phyloP scores from a whole-genome alignment of 2,329 filamentous ascomycete genomes.

The Rhytidhysteron rufulum region DNA sequence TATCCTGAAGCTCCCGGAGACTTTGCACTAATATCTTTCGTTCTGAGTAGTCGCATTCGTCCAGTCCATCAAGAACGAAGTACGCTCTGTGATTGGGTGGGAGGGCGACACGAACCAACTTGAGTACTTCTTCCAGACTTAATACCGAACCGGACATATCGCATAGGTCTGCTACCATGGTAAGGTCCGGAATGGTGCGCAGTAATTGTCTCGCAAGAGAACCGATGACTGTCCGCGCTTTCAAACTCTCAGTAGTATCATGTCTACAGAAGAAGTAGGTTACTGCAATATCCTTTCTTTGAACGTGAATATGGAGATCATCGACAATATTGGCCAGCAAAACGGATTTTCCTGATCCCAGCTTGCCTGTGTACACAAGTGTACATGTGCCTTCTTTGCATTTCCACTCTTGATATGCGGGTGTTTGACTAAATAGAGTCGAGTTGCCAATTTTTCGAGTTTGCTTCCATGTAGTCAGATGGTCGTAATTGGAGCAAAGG shows the following conservation, averaged over 20 bases:
- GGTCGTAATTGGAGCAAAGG: slow-evolving; percentile 40
- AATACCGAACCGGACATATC: slow-evolving; percentile 2
- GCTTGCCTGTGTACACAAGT: slow-evolving; percentile 36
- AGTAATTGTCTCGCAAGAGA: slow-evolving; percentile 36
- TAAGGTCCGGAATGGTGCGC: slow-evolving; percentile 17
- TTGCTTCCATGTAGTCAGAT: slow-evolving; percentile 41
- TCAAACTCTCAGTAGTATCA: slow-evolving; percentile 18
- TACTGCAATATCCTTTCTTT: slow-evolving; percentile 5
- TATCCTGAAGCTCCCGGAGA: slow-evolving; percentile 18
- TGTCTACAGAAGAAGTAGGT: slow-evolving; percentile 27
- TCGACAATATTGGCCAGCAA: slow-evolving; percentile 42
- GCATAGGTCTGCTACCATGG: slow-evolving; percentile 4
- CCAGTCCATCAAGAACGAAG: slow-evolving; percentile 33
- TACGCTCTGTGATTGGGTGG: slow-evolving; percentile 17
- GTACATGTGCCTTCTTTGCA: slow-evolving; percentile 17
- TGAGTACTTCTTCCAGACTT: slow-evolving; percentile 14
- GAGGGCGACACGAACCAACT: slow-evolving; percentile 16
- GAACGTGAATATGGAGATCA: slow-evolving; percentile 12
- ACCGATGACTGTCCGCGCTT: slow-evolving; percentile 20
- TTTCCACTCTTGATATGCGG: slow-evolving; percentile 29
- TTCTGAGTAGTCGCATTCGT: slow-evolving; percentile 24
- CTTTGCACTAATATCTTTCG: slow-evolving; percentile 11
- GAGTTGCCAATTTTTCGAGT: slow-evolving; percentile 39
- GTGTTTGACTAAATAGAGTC: slow-evolving; percentile 13
- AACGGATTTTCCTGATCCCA: slow-evolving; percentile 47